Base-by-base conservation (phyloP, 129 eudicot genomes). In the Oenanthe sinensis region DNA sequence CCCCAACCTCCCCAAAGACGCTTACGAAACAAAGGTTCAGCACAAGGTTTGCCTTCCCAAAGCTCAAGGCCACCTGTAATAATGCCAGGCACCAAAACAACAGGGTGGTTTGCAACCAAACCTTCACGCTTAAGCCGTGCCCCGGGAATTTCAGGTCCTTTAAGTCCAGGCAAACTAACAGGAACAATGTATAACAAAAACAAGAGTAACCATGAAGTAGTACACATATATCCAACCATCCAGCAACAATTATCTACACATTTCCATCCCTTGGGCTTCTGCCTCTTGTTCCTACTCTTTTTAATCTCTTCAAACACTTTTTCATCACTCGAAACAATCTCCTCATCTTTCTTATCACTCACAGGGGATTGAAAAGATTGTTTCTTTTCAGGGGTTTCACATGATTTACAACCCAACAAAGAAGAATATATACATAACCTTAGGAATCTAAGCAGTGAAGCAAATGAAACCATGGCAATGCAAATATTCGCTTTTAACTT, bases 21-120 rank as follows among this genome's bases (percentile, higher is more conserved):
- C 86, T 84, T 87, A 19, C 97, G 87, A 54, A 93, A 93, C 36
- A 93, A 90, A 28, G 91, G 91, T 3, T 89, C 85, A 11, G 96
- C 74, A 81, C 98, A 93, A 76, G 98, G 92, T 85, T 82, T 86
- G 33, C 98, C 98, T 83, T 93, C 97, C 98, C 98, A 91, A 44
- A 93, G 96, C 96, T 93, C 98, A 71, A 93, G 97, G 52, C 98
- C 97, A 19, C 97, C 97, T 40, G 98, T 93, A 68, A 93, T 87
- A 76, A 93, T 91, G 86, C 98, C 98, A 71, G 98, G 98, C 78
- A 93, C 90, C 79, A 93, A 60, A 77, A 93, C 93, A 49, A 93
- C 97, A 2, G 98, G 98, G 84, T 93, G 97, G 40, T 81, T 82
- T 2, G 96, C 90, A 62, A 86, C 83, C 77, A 93, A 47, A 37